Evolutionary conservation across 2,329 filamentous ascomycete genomes (phyloP).

Genomic region (Colletotrichum godetiae): DNA sequence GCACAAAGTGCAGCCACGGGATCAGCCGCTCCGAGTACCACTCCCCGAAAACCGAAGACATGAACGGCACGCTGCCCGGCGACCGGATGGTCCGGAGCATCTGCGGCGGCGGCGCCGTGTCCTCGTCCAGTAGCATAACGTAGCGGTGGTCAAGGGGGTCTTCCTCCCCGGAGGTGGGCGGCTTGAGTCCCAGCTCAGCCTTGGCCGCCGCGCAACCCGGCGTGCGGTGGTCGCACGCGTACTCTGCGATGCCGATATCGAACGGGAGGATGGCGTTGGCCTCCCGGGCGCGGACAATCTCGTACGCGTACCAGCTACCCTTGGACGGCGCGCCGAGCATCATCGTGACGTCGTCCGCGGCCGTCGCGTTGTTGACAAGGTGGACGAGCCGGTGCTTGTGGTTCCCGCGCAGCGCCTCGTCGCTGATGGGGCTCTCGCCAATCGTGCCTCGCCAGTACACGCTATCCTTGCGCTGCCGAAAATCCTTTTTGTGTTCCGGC

Average conservation of each 20-base stretch:
- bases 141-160: slow-evolving; percentile 75
- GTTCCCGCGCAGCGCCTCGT: slow-evolving; percentile 72
- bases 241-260: slow-evolving; percentile 69
- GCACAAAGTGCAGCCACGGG: slow-evolving; percentile 85
- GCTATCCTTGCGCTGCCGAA: slow-evolving; percentile 70
- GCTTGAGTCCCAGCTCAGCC: slow-evolving; percentile 60
- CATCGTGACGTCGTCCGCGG: slow-evolving; percentile 61
- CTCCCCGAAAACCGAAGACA: slow-evolving; percentile 78
- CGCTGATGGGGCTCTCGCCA: slow-evolving; percentile 62
- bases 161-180: slow-evolving; percentile 48
- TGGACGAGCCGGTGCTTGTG: slow-evolving; percentile 79
- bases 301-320: slow-evolving; percentile 61
- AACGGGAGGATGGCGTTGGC: slow-evolving; percentile 65
- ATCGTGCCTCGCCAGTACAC: slow-evolving; percentile 83
- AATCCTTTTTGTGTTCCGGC: slow-evolving; percentile 57
- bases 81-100: slow-evolving; percentile 75
- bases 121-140: slow-evolving; percentile 78
- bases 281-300: slow-evolving; percentile 61
- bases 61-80: slow-evolving; percentile 71
- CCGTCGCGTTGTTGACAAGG: slow-evolving; percentile 69
- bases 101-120: slow-evolving; percentile 69
- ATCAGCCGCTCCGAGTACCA: slow-evolving; percentile 82
- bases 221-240: slow-evolving; percentile 63
- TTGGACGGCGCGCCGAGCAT: slow-evolving; percentile 61
- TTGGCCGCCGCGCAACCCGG: slow-evolving; percentile 61